These are phyloP conservation scores for Corymbia citriodora DNA, from an alignment of 441 rosid genomes.

Conservation along the genomic window DNA sequence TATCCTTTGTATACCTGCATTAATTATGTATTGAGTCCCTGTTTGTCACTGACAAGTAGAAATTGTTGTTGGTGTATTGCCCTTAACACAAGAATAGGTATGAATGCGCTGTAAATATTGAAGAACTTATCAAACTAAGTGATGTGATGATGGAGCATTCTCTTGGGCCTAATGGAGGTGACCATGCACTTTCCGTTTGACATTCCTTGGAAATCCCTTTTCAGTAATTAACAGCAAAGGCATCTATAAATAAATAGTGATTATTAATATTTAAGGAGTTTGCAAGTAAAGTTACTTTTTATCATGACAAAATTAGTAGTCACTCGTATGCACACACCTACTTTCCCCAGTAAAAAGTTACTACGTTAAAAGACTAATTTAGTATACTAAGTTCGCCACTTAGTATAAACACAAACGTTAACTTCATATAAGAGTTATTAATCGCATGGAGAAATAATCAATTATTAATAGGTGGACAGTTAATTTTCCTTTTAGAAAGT, in stretches of 20 bases:
- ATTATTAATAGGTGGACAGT: too few relatives aligned
- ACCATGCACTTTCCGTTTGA: background rate
- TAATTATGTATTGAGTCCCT: background rate
- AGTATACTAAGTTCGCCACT: background rate
- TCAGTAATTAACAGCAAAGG: background rate
- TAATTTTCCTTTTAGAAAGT: background rate
- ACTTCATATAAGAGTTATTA: too few relatives aligned
- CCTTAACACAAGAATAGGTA: slow-evolving; percentile 54
- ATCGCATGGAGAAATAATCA: too few relatives aligned
- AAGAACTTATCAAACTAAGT: slow-evolving; percentile 68
- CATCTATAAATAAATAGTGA: background rate
- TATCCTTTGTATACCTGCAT: slow-evolving; percentile 34
- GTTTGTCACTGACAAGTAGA: background rate
- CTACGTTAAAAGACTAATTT: background rate
- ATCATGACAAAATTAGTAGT: background rate
- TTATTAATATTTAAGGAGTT: background rate
- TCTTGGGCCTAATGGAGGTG: slow-evolving; percentile 97
- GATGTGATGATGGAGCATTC: slow-evolving; percentile 81
- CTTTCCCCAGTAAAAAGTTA: background rate
- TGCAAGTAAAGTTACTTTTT: background rate
- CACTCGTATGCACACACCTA: background rate
- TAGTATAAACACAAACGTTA: too few relatives aligned
- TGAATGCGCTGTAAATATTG: slow-evolving; percentile 84
- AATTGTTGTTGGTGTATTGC: background rate
- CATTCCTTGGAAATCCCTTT: background rate